These are phyloP conservation scores for Ammopiptanthus mongolicus DNA, from an alignment of 306 rosid species.

Conservation along the genomic window DNA sequence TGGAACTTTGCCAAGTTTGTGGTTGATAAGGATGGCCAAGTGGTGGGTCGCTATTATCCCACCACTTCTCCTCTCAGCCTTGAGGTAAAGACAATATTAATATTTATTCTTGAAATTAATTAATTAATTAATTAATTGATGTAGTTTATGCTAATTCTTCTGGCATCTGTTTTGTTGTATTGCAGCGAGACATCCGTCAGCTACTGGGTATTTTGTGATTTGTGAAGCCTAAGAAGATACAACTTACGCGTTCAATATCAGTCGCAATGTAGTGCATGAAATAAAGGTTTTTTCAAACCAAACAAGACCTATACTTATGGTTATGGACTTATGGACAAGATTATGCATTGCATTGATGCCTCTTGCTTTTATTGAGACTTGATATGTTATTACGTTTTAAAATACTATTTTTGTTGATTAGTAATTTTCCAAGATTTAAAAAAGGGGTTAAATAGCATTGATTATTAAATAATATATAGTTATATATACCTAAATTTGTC, in stretches of 20 bases:
- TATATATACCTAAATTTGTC: too few relatives aligned
- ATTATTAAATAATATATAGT: too few relatives aligned
- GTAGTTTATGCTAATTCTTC: constrained; percentile 13
- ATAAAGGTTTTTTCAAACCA: background rate
- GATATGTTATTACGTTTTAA: too few relatives aligned
- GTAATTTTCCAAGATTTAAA: too few relatives aligned
- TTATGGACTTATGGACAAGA: background rate
- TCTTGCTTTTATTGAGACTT: background rate
- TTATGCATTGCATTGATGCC: background rate
- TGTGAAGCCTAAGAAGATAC: constrained; percentile 18
- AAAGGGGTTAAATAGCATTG: too few relatives aligned
- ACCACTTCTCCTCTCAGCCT: constrained; percentile 79
- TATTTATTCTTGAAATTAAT: background rate
- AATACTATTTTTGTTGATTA: too few relatives aligned
- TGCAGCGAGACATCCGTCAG: constrained; percentile 61
- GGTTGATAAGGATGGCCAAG: constrained; percentile 68
- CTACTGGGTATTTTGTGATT: constrained; percentile 32
- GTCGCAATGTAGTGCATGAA: background rate
- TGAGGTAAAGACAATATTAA: constrained; percentile 41
- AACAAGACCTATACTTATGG: background rate
- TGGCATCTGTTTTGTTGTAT: background rate
- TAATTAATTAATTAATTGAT: too few relatives aligned
- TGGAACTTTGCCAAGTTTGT: constrained; percentile 91
- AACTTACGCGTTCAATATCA: background rate
- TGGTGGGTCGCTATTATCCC: constrained; percentile 72